Evolutionary conservation across 2,329 filamentous ascomycete genomes (phyloP).

Genomic region (Nothophoma quercina): DNA sequence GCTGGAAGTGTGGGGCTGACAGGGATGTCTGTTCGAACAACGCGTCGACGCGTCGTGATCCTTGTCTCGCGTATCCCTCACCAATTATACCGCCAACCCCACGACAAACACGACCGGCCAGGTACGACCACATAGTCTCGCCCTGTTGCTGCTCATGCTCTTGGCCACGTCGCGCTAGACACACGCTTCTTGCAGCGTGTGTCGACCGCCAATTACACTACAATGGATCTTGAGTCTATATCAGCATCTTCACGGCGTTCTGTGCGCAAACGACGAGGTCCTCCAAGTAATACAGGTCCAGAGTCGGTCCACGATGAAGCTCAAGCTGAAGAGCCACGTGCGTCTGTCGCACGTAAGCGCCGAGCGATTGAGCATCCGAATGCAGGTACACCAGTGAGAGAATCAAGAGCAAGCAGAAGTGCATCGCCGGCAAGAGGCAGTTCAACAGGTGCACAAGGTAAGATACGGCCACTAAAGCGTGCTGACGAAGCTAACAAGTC

Average conservation of each 20-base stretch:
- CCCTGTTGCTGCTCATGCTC: neutral
- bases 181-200: neutral
- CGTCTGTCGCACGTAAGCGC: neutral
- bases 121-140: neutral
- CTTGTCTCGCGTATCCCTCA: too few species aligned
- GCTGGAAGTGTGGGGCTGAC: neutral
- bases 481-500: neutral
- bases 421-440: neutral
- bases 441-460: neutral
- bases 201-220: neutral
- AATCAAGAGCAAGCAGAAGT: neutral
- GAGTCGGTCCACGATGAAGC: neutral
- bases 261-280: neutral
- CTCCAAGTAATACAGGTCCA: neutral
- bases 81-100: neutral
- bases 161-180: neutral
- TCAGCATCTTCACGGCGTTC: neutral
- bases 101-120: neutral
- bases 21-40: too few species aligned
- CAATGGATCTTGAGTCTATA: neutral
- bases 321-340: neutral
- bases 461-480: neutral
- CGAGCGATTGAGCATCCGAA: neutral
- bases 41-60: too few species aligned
- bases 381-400: neutral